Base-by-base conservation (phyloP, 2,329 filamentous ascomycete species). In the Stromatinia cepivora region DNA sequence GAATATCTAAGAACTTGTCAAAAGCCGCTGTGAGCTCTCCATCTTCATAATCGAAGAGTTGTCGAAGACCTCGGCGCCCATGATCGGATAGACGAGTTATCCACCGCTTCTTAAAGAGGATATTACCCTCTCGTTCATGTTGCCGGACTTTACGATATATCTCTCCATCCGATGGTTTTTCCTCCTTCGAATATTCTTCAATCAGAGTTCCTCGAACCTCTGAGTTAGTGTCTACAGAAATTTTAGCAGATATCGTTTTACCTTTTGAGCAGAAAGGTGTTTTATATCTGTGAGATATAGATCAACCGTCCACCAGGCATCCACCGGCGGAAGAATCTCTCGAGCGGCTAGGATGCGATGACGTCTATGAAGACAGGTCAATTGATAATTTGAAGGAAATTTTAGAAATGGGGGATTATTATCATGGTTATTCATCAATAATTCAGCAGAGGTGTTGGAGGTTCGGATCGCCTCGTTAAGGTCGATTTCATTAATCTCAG, bases 131-230 rank as follows among this genome's bases (percentile, higher is more conserved):
- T 69, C 65, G 22, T 64, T 74, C 42, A 68, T 78, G 75, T 70
- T 72, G 69, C 31, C 69, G 68, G 67, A 78, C 71, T 70, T 78
- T 77, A 17, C 72, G 70, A 70, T 77, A 78, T 28, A 78, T 72
- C 67, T 77, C 72, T 36, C 75, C 73, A 72, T 77, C 71, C 31
- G 64, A 73, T 31, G 73, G 73, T 56, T 68, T 65, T 54, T 73
- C 71, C 69, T 78, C 72, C 48, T 78, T 77, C 13, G 72, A 67
- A 70, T 78, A 78, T 73, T 78, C 75, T 59, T 78, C 73, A 36
- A 76, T 65, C n/a, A 78, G 72, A 25, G 71, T 61, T 22, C 62
- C 72, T 57, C 69, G 66, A 39, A 78, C 72, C 61, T 75, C 70
- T 42, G 52, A 56, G 58, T 73, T 73, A 17, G 76, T 72, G 70